Conservation (phyloP, 1,284 basidiomycete species). For the Melampsora larici-populina region DNA sequence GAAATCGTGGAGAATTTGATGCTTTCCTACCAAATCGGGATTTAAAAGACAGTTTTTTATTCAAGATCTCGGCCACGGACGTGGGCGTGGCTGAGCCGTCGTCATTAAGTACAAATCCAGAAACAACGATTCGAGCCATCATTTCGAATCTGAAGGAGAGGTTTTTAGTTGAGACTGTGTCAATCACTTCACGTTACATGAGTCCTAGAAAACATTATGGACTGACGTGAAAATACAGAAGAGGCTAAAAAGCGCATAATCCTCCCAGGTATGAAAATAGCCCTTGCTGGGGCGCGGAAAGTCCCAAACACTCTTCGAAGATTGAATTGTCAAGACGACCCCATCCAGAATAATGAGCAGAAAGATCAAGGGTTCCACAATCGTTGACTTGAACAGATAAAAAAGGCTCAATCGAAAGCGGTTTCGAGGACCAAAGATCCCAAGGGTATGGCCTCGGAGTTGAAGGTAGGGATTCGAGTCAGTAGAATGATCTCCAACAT, state of each 20-base stretch:
- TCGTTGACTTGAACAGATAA: slow-evolving; percentile 68
- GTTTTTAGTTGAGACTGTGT: not conserved
- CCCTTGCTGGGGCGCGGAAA: slow-evolving; percentile 59
- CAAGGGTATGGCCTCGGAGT: slow-evolving; percentile 74
- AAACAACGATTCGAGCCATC: slow-evolving; percentile 81
- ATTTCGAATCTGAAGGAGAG: slow-evolving; percentile 67
- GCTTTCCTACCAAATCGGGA: not conserved
- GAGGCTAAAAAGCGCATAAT: slow-evolving; percentile 74
- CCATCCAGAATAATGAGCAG: slow-evolving; percentile 80
- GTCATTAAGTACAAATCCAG: slow-evolving; percentile 85
- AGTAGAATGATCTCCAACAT: slow-evolving; percentile 47
- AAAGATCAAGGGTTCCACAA: slow-evolving; percentile 73
- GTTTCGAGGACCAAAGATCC: slow-evolving; percentile 70
- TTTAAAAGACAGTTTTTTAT: slow-evolving; percentile 2
- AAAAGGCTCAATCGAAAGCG: slow-evolving; percentile 65
- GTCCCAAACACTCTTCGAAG: slow-evolving; percentile 60
- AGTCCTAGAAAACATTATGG: not conserved
- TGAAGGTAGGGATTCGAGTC: slow-evolving; percentile 28
- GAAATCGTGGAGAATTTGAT: not conserved
- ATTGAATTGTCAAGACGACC: slow-evolving; percentile 76
- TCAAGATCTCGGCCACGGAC: not conserved
- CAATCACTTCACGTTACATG: not conserved
- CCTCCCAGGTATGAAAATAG: slow-evolving; percentile 84
- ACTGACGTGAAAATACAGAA: slow-evolving; percentile 84
- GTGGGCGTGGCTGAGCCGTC: not conserved